phyloP scores from a whole-genome alignment of 2,329 filamentous ascomycete species.

The Penicillium sp. region DNA sequence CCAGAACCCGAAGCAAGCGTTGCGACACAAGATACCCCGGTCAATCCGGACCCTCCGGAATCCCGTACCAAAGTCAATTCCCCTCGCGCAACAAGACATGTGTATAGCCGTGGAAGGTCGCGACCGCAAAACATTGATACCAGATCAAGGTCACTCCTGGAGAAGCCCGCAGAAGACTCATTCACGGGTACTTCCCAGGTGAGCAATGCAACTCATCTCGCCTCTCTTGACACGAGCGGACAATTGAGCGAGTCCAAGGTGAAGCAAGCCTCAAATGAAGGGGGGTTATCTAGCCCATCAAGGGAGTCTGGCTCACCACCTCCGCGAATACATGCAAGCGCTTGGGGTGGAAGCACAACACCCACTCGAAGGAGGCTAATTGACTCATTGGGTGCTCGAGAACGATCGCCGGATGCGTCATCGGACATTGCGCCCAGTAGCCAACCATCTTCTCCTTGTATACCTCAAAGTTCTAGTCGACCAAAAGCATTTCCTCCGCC shows the following conservation, averaged over 20 bases:
- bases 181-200: not conserved
- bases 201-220: not conserved
- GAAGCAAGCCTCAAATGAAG: not conserved
- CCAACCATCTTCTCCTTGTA: constrained; percentile 10
- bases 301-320: not conserved
- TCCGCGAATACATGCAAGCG: not conserved
- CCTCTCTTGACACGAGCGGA: not conserved
- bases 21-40: not conserved
- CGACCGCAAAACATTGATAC: not conserved
- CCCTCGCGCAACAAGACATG: not conserved
- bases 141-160: not conserved
- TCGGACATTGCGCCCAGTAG: constrained; percentile 10
- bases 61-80: not conserved
- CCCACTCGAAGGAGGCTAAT: constrained; percentile 36
- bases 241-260: not conserved
- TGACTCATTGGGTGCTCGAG: constrained; percentile 32
- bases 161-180: not conserved
- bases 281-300: not conserved
- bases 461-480: constrained; percentile 9
- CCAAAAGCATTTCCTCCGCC: not conserved
- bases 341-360: constrained; percentile 13
- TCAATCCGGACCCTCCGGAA: not conserved
- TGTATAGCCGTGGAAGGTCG: not conserved
- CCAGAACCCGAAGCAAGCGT: not conserved
- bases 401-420: constrained; percentile 10